Evolutionary conservation across 331 rosid genomes (phyloP), one percentile per base, ranked within the genome.

Genomic region (Cydonia oblonga): DNA sequence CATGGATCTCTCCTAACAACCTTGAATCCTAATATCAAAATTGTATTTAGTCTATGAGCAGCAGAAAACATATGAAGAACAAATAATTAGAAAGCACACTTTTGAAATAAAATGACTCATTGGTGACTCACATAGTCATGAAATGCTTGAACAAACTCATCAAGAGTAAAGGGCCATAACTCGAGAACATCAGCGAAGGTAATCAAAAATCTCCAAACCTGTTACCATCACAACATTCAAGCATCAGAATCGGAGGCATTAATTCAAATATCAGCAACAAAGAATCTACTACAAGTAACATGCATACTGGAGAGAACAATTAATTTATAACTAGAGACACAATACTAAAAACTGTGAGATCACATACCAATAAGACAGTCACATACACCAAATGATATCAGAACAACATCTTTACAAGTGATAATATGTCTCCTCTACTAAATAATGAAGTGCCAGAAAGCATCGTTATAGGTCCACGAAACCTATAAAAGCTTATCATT

Each of bases 171-270:
- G 13, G 98, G 96, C 98, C 98, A 95, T 64, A 95, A 76, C 84
- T 85, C 92, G 51, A 95, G 96, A 84, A 89, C 87, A 74, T 95
- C 99, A 66, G 96, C 89, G 78, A 95, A 95, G 29, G 97, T 90
- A 82, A 95, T 90, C 71, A 95, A 83, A 86, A 95, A 95, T 79
- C 90, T 87, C 99, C 99, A 95, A 33, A 88, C 96, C 98, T 95
- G 91, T 76, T 42, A 76, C 71, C 61, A 71, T 22, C 80, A 61
- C 72, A 46, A 38, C 44, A 68, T 40, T 76, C 26, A 67, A 73
- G 63, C 62, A 25, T 44, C 16, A 67, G 72, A 38, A 65, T 56
- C 64, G 53, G 65, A 78, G 16, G 72, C 54, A 24, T 75, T 56
- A 66, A 64, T 35, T 79, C 49, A 66, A 69, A 77, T 66, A 70